Percentiles rank a stretch among this genome's conserved stretches.
phyloP scores from a whole-genome alignment of 495 filamentous ascomycete species.

The Talaromyces borbonicus region DNA sequence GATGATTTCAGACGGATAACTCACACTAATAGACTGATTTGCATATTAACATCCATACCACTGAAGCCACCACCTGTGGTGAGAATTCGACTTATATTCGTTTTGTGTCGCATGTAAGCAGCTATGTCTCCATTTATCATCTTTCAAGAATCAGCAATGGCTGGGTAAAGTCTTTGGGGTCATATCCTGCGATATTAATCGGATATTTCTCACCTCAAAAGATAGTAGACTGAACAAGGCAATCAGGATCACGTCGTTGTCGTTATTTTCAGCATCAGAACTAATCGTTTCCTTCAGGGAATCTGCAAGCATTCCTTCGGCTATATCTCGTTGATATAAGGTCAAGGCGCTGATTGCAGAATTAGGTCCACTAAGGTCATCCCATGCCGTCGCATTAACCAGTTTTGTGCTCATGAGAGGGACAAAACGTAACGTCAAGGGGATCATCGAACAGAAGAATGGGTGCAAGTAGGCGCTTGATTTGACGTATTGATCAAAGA shows the following conservation, averaged over 20 bases:
- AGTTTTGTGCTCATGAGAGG: conserved; percentile 16
- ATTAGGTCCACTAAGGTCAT: conserved; percentile 10
- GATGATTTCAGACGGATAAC: neutral
- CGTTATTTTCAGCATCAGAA: neutral
- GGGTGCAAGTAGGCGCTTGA: conserved; percentile 13
- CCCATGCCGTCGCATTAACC: conserved; percentile 15
- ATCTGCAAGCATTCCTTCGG: conserved; percentile 7
- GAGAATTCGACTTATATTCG: neutral
- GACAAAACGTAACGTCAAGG: conserved; percentile 6
- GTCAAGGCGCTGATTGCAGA: conserved; percentile 9
- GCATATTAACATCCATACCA: conserved; percentile 1
- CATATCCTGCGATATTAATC: too few species aligned
- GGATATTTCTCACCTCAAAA: conserved; percentile 14
- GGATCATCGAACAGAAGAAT: conserved; percentile 9
- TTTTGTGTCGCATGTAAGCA: conserved; percentile 8
- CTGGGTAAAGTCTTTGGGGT: too few species aligned
- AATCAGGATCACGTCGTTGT: conserved; percentile 7
- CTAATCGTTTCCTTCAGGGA: neutral
- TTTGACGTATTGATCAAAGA: conserved; percentile 12
- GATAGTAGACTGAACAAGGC: conserved; percentile 10
- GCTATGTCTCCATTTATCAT: conserved; percentile 8
- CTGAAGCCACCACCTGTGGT: conserved; percentile 7
- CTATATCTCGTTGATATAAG: conserved; percentile 8
- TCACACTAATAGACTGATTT: neutral
- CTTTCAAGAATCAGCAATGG: neutral